Conservation (phyloP, 2,329 filamentous ascomycete genomes). For the Ophiostoma himal-ulmi region DNA sequence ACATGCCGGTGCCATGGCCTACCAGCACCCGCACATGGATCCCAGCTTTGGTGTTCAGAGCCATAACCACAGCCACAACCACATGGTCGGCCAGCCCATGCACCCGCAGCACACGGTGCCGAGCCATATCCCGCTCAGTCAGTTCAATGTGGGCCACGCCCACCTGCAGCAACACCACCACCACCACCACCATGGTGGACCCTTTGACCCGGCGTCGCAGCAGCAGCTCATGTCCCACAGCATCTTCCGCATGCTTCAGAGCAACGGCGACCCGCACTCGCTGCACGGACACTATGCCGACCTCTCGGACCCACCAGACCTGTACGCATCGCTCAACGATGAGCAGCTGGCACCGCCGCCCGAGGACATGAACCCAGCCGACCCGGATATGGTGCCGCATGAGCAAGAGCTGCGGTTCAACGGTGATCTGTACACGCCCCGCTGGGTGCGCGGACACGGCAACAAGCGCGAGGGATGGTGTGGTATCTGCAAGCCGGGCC, state of each 20-base stretch:
- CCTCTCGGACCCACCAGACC: conserved; percentile 67
- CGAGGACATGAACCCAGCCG: conserved; percentile 73
- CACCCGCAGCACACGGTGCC: conserved; percentile 21
- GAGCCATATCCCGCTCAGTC: conserved; percentile 20
- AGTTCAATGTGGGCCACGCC: conserved; percentile 30
- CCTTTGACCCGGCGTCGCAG: conserved; percentile 45
- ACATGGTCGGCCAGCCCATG: conserved; percentile 14
- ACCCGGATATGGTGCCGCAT: conserved; percentile 68
- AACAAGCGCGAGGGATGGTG: conserved; percentile 89
- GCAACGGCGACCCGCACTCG: conserved; percentile 63
- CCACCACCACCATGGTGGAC: conserved; percentile 42
- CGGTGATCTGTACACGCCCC: conserved; percentile 75
- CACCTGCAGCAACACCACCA: conserved; percentile 42
- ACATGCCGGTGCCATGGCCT: conserved; percentile 32
- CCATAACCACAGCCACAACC: background rate
- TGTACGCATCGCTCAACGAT: conserved; percentile 69
- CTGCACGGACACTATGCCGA: conserved; percentile 67
- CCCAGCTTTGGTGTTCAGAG: conserved; percentile 20
- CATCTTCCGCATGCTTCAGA: conserved; percentile 67
- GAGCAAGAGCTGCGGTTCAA: conserved; percentile 75
- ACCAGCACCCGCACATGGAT: conserved; percentile 22
- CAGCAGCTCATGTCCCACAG: conserved; percentile 63
- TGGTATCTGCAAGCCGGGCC: conserved; percentile 76
- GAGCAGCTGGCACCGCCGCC: conserved; percentile 68
- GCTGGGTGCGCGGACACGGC: conserved; percentile 77